phyloP scores from a whole-genome alignment of 1,284 basidiomycete species.

The Cutaneotrichosporon sp. region DNA sequence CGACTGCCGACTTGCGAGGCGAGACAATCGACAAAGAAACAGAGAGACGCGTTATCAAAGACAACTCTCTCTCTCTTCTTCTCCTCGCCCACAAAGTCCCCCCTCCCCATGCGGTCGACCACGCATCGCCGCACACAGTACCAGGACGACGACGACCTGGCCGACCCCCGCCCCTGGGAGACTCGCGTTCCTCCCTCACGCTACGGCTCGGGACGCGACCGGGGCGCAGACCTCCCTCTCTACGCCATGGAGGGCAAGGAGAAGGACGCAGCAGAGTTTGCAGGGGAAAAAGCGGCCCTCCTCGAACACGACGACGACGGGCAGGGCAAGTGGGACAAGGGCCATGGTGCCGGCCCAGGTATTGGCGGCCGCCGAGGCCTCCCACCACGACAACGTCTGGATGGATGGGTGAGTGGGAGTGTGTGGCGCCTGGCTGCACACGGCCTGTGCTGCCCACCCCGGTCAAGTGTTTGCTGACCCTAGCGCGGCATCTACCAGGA shows the following conservation, averaged over 20 bases:
- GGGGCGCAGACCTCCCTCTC: slow-evolving; percentile 13
- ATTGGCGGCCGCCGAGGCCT: slow-evolving; percentile 39
- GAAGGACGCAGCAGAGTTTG: background rate
- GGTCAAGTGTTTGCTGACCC: background rate
- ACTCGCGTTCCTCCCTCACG: slow-evolving; percentile 26
- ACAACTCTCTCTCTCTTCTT: background rate
- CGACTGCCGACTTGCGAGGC: no score
- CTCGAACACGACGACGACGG: slow-evolving; percentile 22
- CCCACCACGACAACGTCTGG: slow-evolving; percentile 35
- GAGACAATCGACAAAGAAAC: background rate
- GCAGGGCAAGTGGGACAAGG: slow-evolving; percentile 44
- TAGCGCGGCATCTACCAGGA: slow-evolving; percentile 73
- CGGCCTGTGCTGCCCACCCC: no score
- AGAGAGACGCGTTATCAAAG: slow-evolving; percentile 3
- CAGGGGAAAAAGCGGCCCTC: slow-evolving; percentile 20
- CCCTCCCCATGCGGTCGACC: slow-evolving; percentile 17
- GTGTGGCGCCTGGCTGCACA: no score
- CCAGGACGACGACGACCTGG: slow-evolving; percentile 32
- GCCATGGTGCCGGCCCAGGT: slow-evolving; percentile 40
- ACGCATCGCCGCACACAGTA: slow-evolving; percentile 19
- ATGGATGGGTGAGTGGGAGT: slow-evolving; percentile 36
- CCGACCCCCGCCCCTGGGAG: slow-evolving; percentile 44
- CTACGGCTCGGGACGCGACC: slow-evolving; percentile 30
- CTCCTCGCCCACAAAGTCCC: background rate
- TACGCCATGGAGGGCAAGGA: slow-evolving; percentile 16